Base-by-base conservation (phyloP, 306 rosid species). In the Acacia crassicarpa region DNA sequence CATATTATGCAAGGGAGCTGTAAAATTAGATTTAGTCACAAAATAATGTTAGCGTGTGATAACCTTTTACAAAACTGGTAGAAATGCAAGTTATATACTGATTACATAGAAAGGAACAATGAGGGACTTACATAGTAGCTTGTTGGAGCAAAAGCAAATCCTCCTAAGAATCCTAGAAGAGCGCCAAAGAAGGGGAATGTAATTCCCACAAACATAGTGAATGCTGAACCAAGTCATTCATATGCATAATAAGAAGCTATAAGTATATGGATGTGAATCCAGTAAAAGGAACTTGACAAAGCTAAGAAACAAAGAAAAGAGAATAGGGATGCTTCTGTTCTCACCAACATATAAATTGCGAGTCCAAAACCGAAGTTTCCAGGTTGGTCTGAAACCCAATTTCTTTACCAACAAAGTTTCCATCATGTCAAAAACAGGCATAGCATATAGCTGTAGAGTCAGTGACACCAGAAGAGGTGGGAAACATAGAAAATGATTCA, bases 381-480 rank as follows among this genome's bases (percentile, higher is more conserved):
- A 4, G 14, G 56, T 83, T 12, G 94, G 98, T 72, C 35, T 86
- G 85, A 87, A 94, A 35, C 44, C 84, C 78, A 80, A 33, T 63
- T 83, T 78, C 86, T 86, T 94, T 2, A 94, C 89, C 82, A 92
- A 8, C 3, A 92, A 8, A 0, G 94, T 89, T 66, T 94, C 96
- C 1, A 92, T 87, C 97, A 94, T 92, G 92, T 91, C 93, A 82
- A 94, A 92, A 35, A 91, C 98, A 0, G 98, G 96, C 94, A 94
- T 94, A 48, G 98, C 98, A 82, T 77, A 91, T 8, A 94, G 78
- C 97, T 92, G 43, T 20, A 67, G 1, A 69, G 41, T n/a, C 25
- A 67, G 0, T 59, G 41, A 17, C 66, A 76, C 6, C 48, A 63
- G 44, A 11, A 35, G 32, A 83, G 51, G 8, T 17, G 11, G 19